Conservation (phyloP, 345 rosid species). For the Acer campestre region DNA sequence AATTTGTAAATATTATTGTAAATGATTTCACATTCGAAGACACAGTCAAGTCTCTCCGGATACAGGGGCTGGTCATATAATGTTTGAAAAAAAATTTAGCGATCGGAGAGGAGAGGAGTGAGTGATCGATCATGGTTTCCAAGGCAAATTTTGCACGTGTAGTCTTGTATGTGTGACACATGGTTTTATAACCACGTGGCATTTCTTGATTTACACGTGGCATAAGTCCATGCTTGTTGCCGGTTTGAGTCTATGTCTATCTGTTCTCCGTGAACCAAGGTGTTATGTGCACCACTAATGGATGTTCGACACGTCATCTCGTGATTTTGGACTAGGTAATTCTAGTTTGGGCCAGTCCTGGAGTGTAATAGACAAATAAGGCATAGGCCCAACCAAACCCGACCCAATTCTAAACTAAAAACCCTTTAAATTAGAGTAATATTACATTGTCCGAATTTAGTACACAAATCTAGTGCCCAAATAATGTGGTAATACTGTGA, state of each 20-base stretch:
- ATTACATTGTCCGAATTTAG: no score
- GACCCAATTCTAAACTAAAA: not conserved
- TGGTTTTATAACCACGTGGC: not conserved
- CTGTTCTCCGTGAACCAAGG: not conserved
- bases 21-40: slow-evolving; percentile 1
- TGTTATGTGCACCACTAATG: not conserved
- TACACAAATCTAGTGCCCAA: no score
- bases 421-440: no score
- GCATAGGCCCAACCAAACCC: not conserved
- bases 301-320: not conserved
- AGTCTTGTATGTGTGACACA: not conserved
- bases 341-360: not conserved
- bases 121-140: no score
- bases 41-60: not conserved
- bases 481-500: no score
- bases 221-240: not conserved
- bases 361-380: not conserved
- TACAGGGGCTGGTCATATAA: not conserved
- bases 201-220: not conserved
- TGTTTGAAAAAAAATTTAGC: no score
- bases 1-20: no score
- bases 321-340: not conserved
- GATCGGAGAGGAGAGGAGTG: no score
- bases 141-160: not conserved
- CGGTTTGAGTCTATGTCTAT: not conserved